Conservation (phyloP, 2,329 filamentous ascomycete species). For the Fusarium burgessii region DNA sequence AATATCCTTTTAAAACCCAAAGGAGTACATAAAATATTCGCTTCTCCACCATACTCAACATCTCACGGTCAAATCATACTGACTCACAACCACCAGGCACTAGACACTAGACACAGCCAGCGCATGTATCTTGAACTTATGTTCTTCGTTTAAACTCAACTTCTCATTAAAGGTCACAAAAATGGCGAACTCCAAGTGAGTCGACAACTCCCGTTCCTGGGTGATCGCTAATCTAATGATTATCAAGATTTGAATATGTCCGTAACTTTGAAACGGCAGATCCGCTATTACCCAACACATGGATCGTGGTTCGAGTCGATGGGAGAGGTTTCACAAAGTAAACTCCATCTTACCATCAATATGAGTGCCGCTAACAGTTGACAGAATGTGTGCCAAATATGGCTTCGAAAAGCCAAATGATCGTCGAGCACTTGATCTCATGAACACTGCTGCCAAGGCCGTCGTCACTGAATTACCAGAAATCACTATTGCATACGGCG, state of each 20-base stretch:
- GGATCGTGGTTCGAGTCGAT: conserved; percentile 95
- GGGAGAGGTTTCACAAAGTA: conserved; percentile 96
- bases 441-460: conserved; percentile 91
- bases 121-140: conserved; percentile 4
- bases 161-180: conserved; percentile 16
- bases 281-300: conserved; percentile 86
- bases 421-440: conserved; percentile 84
- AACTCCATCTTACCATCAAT: conserved; percentile 25
- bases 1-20: not conserved
- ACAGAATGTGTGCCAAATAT: conserved; percentile 84
- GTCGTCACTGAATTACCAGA: conserved; percentile 88
- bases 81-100: conserved; percentile 25
- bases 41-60: conserved; percentile 25
- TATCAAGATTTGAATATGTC: conserved; percentile 88
- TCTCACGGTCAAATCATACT: conserved; percentile 48
- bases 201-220: not conserved
- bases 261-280: conserved; percentile 88
- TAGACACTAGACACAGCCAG: conserved; percentile 20
- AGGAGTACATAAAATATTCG: not conserved
- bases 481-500: conserved; percentile 87
- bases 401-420: conserved; percentile 94
- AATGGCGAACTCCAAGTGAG: conserved; percentile 70
- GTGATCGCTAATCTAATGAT: conserved; percentile 20
- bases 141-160: conserved; percentile 3
- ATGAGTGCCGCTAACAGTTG: conserved; percentile 26